Base-by-base conservation (phyloP, 306 rosid species). In the Cicer arietinum region DNA sequence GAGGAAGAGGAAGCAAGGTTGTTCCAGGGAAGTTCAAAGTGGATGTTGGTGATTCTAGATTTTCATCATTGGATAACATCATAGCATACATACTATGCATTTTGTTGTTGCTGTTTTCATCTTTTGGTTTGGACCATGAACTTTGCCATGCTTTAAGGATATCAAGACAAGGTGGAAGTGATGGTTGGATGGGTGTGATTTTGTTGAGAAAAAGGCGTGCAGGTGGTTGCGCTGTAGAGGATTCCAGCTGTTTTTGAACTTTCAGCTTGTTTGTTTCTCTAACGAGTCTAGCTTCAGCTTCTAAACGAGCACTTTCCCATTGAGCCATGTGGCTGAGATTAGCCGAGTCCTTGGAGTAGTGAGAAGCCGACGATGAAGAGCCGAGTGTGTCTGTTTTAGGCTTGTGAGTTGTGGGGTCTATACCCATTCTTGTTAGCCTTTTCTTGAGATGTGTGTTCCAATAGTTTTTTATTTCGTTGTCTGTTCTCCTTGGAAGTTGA, bases 71-170 rank as follows among this genome's bases (percentile, higher is more conserved):
- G 41, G 86, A 67, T 1, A 86, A 64, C 86, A 74, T 85, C 86
- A 78, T 78, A 43, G 84, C 84, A n/a, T 75, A 85, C 85, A 75
- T 81, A 72, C 74, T 78, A 20, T 68, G 77, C 77, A 79, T 73
- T 46, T 57, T 63, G 47, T 50, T 71, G n/a, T 8, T 12, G 56
- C 22, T 16, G 14, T 47, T 14, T 8, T 16, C 8, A 16, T 7
- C 51, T 51, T 10, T 58, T 53, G 82, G 62, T 30, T 14, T 78
- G 17, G 82, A 63, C 88, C 91, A 87, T 14, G 83, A 76, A 13
- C 63, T 71, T 30, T 84, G 89, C 94, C 91, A 89, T 1, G 87
- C 94, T 57, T 85, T 89, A 74, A 86, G 86, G 7, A 89, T 77
- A 73, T 91, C 78, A 7, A 82, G 85, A 74, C 80, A 81, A 0